phyloP scores from a whole-genome alignment of 139 green algal genomes.

The Gonium pectorale region DNA sequence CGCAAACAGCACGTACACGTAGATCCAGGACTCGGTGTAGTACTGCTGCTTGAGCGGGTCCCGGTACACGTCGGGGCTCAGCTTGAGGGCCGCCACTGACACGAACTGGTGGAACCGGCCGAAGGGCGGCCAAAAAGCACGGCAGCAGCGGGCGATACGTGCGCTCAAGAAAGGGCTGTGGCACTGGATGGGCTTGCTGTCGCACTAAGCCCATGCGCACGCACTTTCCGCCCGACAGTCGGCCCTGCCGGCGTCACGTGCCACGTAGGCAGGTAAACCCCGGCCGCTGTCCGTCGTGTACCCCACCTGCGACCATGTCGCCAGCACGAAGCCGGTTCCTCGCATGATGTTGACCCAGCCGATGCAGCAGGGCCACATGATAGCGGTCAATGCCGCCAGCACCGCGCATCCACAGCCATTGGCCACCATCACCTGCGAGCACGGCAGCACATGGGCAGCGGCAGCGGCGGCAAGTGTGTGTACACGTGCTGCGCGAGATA shows the following conservation, averaged over 20 bases:
- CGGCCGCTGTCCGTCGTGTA: too few species aligned
- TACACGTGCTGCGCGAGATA: too few species aligned
- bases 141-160: too few species aligned
- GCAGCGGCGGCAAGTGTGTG: too few species aligned
- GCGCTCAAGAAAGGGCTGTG: too few species aligned
- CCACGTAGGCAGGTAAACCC: too few species aligned
- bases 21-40: conserved; percentile 19
- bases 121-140: too few species aligned
- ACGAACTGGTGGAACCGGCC: conserved; percentile 8
- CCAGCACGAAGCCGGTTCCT: conserved; percentile 19
- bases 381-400: conserved; percentile 2
- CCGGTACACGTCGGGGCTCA: conserved; percentile 12
- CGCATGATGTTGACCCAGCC: conserved; percentile 29
- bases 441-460: too few species aligned
- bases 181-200: too few species aligned
- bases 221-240: too few species aligned
- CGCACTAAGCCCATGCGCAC: too few species aligned
- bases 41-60: conserved; percentile 30
- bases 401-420: conserved; percentile 9
- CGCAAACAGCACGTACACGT: conserved; percentile 5
- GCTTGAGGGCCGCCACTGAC: conserved; percentile 7
- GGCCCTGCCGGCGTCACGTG: too few species aligned
- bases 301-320: conserved; percentile 27
- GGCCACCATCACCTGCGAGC: neutral
- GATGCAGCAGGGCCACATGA: conserved; percentile 41